phyloP scores from a whole-genome alignment of 192 early-diverging fungal species.

The Gonapodya prolifera region DNA sequence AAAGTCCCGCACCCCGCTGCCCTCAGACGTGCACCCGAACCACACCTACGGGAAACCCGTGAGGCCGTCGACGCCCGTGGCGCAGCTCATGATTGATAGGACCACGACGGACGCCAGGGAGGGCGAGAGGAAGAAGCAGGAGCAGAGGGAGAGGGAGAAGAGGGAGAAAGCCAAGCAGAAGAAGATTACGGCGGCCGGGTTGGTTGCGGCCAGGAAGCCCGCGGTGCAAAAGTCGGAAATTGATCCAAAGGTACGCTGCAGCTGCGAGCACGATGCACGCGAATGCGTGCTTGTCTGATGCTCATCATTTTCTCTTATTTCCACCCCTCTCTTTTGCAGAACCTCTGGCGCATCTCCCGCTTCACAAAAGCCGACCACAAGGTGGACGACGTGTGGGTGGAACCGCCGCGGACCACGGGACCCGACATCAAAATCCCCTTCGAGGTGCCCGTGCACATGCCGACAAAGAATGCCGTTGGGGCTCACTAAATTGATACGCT shows the following conservation, averaged over 20 bases:
- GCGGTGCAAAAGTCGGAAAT: neutral
- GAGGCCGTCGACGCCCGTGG: constrained; percentile 42
- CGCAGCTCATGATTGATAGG: constrained; percentile 35
- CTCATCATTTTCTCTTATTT: too few species aligned
- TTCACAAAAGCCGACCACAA: neutral
- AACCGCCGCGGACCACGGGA: neutral
- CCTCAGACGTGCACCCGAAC: constrained; percentile 31
- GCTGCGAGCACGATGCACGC: too few species aligned
- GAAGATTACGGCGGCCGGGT: neutral
- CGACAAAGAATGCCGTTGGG: neutral
- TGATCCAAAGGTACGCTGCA: neutral
- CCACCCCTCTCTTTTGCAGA: neutral
- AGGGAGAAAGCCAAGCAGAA: too few species aligned
- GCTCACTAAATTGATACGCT: neutral
- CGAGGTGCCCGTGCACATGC: neutral
- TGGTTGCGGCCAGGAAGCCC: neutral
- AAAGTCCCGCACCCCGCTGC: constrained; percentile 21
- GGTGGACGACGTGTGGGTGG: neutral
- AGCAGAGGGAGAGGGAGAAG: neutral
- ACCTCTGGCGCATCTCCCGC: neutral
- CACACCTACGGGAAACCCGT: constrained; percentile 46
- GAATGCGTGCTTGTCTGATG: too few species aligned
- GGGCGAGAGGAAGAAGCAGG: neutral
- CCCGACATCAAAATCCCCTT: neutral
- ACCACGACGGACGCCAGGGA: neutral